Percentiles rank a stretch among this genome's conserved stretches.
These are phyloP conservation scores for Cardamine chenopodiifolia DNA, from an alignment of 345 rosid genomes.

Conservation along the genomic window DNA sequence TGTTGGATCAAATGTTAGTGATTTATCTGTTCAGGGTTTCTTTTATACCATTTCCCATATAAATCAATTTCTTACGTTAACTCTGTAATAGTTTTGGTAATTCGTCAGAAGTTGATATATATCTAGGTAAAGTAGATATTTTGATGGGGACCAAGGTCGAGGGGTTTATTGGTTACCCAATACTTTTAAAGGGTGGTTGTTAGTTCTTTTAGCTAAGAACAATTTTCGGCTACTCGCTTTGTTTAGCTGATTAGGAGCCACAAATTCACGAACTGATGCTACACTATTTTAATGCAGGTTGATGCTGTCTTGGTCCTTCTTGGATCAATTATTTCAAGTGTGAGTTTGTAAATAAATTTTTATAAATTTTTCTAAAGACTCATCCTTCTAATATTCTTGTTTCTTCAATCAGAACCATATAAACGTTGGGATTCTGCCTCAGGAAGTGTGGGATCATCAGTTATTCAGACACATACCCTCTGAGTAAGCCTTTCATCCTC, in stretches of 20 bases:
- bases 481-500: slow-evolving; percentile 53
- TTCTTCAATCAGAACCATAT: slow-evolving; percentile 56
- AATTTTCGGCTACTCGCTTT: not conserved
- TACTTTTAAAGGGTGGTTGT: slow-evolving; percentile 12
- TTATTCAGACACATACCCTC: slow-evolving; percentile 72
- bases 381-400: slow-evolving; percentile 4
- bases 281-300: slow-evolving; percentile 55
- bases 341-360: slow-evolving; percentile 47
- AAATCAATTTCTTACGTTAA: not conserved
- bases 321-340: slow-evolving; percentile 67
- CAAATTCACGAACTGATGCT: slow-evolving; percentile 7
- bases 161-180: slow-evolving; percentile 24
- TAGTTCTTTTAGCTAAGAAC: slow-evolving; percentile 1
- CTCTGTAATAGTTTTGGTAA: slow-evolving; percentile 19
- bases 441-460: slow-evolving; percentile 87
- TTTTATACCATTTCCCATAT: slow-evolving; percentile 14
- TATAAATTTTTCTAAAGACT: not conserved
- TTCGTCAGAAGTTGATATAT: slow-evolving; percentile 9
- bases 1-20: slow-evolving; percentile 25
- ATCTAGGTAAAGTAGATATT: slow-evolving; percentile 8
- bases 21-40: slow-evolving; percentile 7
- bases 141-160: slow-evolving; percentile 7
- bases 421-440: slow-evolving; percentile 61
- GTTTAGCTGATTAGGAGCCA: slow-evolving; percentile 20
- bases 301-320: slow-evolving; percentile 80